Base-by-base conservation (phyloP, 2,329 filamentous ascomycete species). In the Nectriaceae sp. region DNA sequence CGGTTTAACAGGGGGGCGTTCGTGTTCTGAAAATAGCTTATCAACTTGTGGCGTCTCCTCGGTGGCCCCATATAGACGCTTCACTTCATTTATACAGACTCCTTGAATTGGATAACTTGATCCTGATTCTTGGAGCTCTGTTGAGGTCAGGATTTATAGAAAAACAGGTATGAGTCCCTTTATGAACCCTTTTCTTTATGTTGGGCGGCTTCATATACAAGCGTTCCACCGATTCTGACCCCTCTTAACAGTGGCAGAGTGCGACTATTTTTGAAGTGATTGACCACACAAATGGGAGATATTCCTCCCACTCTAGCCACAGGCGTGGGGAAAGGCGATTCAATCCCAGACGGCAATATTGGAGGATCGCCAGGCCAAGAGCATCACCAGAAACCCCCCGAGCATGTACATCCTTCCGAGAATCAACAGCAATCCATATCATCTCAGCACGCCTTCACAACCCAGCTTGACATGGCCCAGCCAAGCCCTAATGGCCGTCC, bases 381-480 rank as follows among this genome's bases (percentile, higher is more conserved):
- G 41, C 49, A 56, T 21, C 41, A 52, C 37, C 50, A 41, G 35
- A 42, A 36, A 44, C 15, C 40, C 58, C 62, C 47, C 50, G 58
- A 59, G 35, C 38, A 59, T 51, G 49, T 31, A 11, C 40, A 42
- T 49, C 24, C 61, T 59, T 50, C 56, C 29, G 48, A 52, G 11
- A 42, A 54, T 36, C 60, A 60, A 37, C 56, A 56, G 38, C 51
- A 66, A 11, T 64, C 68, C 52, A 57, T 55, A 16, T 56, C 63
- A 16, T 58, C 67, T 4, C 70, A 72, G 46, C 68, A 74, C 62
- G 60, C 69, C 3, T 76, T 74, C 53, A 64, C 69, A 16, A 61
- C 65, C 22, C 75, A 77, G 46, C 66, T 73, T 54, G 72, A 75
- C 46, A 74, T 76, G 69, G 54, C 66, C 38, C 62, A 65, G 31